Conservation (phyloP, 2,329 filamentous ascomycete genomes). For the Seiridium cupressi region DNA sequence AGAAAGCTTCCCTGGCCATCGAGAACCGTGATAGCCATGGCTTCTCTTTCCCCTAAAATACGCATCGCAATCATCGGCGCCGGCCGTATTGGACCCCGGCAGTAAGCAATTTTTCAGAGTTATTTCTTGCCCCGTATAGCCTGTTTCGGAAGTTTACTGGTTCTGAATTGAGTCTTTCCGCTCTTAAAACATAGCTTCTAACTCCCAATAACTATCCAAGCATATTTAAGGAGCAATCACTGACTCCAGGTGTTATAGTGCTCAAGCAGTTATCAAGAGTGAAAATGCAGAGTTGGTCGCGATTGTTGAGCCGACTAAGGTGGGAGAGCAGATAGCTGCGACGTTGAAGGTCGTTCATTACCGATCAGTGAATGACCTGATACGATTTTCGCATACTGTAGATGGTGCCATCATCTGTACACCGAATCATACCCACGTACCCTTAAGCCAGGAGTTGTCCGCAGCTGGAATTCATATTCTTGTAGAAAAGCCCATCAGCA, state of each 20-base stretch:
- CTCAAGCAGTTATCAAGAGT: constrained; percentile 37
- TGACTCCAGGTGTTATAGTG: constrained; percentile 13
- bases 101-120: constrained; percentile 16
- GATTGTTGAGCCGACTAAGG: constrained; percentile 44
- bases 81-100: constrained; percentile 48
- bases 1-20: neutral
- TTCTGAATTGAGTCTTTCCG: no score
- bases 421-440: constrained; percentile 56
- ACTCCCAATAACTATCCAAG: no score
- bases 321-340: constrained; percentile 31
- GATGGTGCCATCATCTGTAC: constrained; percentile 58
- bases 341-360: constrained; percentile 21
- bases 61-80: constrained; percentile 37
- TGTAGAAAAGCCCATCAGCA: constrained; percentile 56
- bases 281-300: constrained; percentile 28
- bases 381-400: constrained; percentile 37
- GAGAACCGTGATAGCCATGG: neutral
- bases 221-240: no score
- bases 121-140: no score
- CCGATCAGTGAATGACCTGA: constrained; percentile 38
- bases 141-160: no score
- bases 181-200: no score
- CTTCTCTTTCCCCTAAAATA: neutral
- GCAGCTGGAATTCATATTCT: constrained; percentile 48
- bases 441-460: constrained; percentile 46